Conservation (phyloP, 2,329 filamentous ascomycete genomes). For the Pyricularia sp. region DNA sequence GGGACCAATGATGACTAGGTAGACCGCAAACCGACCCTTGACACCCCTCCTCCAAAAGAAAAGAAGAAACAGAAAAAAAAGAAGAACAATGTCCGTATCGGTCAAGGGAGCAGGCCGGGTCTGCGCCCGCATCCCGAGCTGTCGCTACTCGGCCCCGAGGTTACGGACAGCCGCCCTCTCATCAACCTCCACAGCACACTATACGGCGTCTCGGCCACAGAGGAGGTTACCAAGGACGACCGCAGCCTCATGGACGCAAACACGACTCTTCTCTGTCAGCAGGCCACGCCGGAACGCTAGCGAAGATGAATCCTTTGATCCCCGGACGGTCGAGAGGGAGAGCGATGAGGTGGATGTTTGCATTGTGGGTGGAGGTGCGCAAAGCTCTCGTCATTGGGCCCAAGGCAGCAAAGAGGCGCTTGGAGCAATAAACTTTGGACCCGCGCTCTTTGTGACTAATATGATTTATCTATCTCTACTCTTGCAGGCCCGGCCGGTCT, state of each 20-base stretch:
- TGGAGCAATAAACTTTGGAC: background rate
- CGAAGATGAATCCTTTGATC: constrained; percentile 53
- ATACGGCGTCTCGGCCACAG: background rate
- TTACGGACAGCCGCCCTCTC: background rate
- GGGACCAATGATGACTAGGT: background rate
- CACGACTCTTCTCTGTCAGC: constrained; percentile 16
- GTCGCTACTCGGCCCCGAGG: background rate
- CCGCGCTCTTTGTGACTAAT: background rate
- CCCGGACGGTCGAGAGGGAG: constrained; percentile 67
- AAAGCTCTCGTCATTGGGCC: background rate
- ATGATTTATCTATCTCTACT: background rate
- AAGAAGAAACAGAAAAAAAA: background rate
- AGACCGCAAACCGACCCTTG: background rate
- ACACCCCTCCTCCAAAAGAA: background rate
- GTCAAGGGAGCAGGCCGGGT: background rate
- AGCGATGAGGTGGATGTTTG: constrained; percentile 92
- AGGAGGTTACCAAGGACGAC: background rate
- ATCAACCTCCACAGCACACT: background rate
- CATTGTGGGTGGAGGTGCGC: constrained; percentile 77
- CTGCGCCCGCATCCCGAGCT: background rate
- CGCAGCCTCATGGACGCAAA: constrained; percentile 4
- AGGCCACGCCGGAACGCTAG: constrained; percentile 17
- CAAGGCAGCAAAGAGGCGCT: background rate
- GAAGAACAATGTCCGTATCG: background rate
- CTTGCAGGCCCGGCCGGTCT: constrained; percentile 72